A percentile compares a stretch with the other conserved stretches of the same genome.
Conservation (phyloP, 2,329 filamentous ascomycete species). For the Thelonectria rubi region DNA sequence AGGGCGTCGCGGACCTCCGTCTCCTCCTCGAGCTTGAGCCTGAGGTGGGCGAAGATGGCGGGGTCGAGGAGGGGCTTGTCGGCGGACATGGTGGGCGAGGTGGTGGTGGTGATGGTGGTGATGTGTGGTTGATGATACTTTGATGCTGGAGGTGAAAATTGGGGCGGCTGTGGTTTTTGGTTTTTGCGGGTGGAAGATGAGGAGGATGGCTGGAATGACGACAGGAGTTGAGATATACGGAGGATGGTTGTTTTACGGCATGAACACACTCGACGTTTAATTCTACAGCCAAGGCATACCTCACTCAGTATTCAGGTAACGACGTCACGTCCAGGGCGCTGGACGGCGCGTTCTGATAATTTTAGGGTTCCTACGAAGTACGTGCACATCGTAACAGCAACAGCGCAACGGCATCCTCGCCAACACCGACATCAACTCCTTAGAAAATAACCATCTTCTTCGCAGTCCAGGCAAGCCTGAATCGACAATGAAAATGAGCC, state of each 20-base stretch:
- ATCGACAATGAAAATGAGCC: conserved; percentile 51
- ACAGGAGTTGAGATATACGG: not conserved
- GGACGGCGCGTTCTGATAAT: too few relatives aligned
- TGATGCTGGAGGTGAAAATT: conserved; percentile 22
- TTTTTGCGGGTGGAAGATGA: not conserved
- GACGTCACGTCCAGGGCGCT: too few relatives aligned
- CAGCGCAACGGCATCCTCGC: too few relatives aligned
- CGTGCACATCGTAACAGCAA: too few relatives aligned
- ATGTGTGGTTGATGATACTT: conserved; percentile 21
- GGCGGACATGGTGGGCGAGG: conserved; percentile 42
- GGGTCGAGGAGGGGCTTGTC: conserved; percentile 68
- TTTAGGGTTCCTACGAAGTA: too few relatives aligned
- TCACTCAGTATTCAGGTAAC: too few relatives aligned
- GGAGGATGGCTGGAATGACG: not conserved
- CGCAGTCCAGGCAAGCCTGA: conserved; percentile 50
- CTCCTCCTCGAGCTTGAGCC: conserved; percentile 90
- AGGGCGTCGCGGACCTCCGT: conserved; percentile 83
- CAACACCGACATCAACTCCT: not conserved
- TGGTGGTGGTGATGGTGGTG: conserved; percentile 3
- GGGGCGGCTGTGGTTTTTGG: not conserved
- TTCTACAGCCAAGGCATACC: not conserved
- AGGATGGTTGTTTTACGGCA: not conserved
- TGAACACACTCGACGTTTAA: not conserved
- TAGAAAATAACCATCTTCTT: conserved; percentile 59
- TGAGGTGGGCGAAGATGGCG: conserved; percentile 85